phyloP scores from a whole-genome alignment of 176 grass and related monocot species.

The Areca catechu region DNA sequence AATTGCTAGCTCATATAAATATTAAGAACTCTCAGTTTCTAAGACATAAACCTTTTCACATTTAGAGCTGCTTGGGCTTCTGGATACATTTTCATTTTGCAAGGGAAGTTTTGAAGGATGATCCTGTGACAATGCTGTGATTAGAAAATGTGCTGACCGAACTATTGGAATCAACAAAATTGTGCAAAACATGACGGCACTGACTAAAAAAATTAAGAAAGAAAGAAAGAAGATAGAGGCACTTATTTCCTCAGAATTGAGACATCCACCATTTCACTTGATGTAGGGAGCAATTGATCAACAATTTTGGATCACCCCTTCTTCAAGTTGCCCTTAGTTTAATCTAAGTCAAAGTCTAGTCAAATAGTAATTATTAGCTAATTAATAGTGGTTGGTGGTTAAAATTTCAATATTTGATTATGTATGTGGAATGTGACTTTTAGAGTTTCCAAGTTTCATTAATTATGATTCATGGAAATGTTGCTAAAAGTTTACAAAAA shows the following conservation, averaged over 20 bases:
- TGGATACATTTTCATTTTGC: conserved; percentile 6
- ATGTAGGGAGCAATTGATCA: no score
- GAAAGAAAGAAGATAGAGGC: not conserved
- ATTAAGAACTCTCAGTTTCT: not conserved
- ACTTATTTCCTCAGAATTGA: no score
- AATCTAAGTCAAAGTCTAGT: no score
- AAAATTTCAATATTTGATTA: no score
- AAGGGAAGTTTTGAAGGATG: conserved; percentile 6
- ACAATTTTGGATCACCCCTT: no score
- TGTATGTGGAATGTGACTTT: no score
- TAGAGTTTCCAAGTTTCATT: no score
- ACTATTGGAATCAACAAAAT: no score
- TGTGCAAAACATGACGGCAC: no score
- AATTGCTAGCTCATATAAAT: conserved; percentile 3
- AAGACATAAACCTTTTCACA: conserved; percentile 5
- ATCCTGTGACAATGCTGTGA: conserved; percentile 1
- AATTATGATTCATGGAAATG: no score
- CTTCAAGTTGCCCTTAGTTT: not conserved
- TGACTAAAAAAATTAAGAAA: not conserved
- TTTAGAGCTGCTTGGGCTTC: conserved; percentile 18
- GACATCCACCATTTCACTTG: not conserved
- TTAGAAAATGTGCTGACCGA: not conserved
- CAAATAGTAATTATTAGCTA: no score
- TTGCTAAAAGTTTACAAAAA: no score
- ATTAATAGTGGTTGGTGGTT: not conserved